Evolutionary conservation across 257 asterid species (phyloP).

Genomic region (Ocimum tenuiflorum): DNA sequence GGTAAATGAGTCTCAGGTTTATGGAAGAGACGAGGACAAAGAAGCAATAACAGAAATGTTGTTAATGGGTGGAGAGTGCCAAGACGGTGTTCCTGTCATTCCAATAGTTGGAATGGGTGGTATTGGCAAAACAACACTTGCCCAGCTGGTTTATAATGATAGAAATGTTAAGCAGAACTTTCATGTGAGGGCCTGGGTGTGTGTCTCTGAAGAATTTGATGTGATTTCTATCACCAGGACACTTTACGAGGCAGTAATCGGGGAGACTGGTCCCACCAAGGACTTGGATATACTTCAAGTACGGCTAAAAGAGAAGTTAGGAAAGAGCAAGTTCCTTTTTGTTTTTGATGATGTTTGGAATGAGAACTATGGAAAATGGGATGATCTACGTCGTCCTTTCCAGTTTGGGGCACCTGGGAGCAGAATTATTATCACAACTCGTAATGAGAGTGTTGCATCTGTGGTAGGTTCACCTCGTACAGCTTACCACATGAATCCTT

Average conservation of each 20-base stretch:
- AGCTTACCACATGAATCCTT: conserved; percentile 41
- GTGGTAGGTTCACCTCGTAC: conserved; percentile 38
- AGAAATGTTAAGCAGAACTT: conserved; percentile 26
- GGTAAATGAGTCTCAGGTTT: conserved; percentile 46
- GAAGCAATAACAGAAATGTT: conserved; percentile 35
- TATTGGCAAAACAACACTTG: conserved; percentile 56
- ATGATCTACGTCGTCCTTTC: conserved; percentile 30
- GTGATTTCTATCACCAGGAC: conserved; percentile 36
- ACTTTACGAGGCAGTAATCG: conserved; percentile 27
- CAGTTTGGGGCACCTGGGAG: conserved; percentile 40
- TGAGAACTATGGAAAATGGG: conserved; percentile 32
- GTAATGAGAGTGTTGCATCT: conserved; percentile 33
- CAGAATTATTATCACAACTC: conserved; percentile 52
- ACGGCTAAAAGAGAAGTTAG: conserved; percentile 33
- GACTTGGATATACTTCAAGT: conserved; percentile 43
- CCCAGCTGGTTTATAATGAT: conserved; percentile 45
- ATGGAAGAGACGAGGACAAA: conserved; percentile 52
- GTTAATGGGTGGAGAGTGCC: conserved; percentile 24
- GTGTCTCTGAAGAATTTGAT: conserved; percentile 46
- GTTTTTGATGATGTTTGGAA: conserved; percentile 63
- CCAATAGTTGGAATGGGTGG: conserved; percentile 75
- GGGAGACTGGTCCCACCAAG: conserved; percentile 11
- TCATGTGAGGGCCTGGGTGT: conserved; percentile 38
- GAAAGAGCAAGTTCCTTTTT: conserved; percentile 41
- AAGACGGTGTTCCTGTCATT: conserved; percentile 33